Base-by-base conservation (phyloP, 805 yeast species). In the Lachancea meyersii region DNA sequence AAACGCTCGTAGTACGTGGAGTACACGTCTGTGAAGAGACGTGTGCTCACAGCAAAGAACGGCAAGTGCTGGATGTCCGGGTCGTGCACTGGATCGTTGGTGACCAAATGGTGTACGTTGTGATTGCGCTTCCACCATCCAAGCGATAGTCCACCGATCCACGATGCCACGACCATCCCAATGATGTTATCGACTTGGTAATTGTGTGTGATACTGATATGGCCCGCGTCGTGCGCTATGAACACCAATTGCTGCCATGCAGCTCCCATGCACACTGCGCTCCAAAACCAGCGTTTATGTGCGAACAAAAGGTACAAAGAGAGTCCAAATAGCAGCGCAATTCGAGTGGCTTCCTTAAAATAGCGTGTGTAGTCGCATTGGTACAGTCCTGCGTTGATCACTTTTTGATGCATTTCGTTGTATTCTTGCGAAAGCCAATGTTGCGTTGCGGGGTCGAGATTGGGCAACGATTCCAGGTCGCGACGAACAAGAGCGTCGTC, bases 61-160 rank as follows among this genome's bases (percentile, higher is more conserved):
- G 96, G 96, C 49, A 87, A 62, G 64, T 87, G 96, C 63, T 87
- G 96, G 58, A 87, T 88, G 64, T 87, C 96, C 0, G 96, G 96
- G 55, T 87, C 96, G 58, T 88, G 95, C 1, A 83, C 82, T 0
- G 96, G 96, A 57, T 87, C 95, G 61, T 87, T 87, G n/a, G 96
- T 84, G 42, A 87, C 73, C 40, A 87, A 65, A 60, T 87, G 96
- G 63, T 87, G 96, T n/a, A 87, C 94, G 59, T 87, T 87, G 64
- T 87, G 96, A 62, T 85, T 87, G 40, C 89, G 71, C 54, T 87
- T 88, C 96, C 96, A 87, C 96, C 96, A 87, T 2, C 95, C 95
- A 17, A 86, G 58, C 35, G 95, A 84, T 32, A 87, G 69, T 0
- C 96, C 96, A n/a, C 96, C 96, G 40, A 79, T 63, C 69, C 73